Evolutionary conservation across 495 filamentous ascomycete species (phyloP), one percentile per base, ranked within the genome.

Genomic region (Xanthoparmelia taractica): DNA sequence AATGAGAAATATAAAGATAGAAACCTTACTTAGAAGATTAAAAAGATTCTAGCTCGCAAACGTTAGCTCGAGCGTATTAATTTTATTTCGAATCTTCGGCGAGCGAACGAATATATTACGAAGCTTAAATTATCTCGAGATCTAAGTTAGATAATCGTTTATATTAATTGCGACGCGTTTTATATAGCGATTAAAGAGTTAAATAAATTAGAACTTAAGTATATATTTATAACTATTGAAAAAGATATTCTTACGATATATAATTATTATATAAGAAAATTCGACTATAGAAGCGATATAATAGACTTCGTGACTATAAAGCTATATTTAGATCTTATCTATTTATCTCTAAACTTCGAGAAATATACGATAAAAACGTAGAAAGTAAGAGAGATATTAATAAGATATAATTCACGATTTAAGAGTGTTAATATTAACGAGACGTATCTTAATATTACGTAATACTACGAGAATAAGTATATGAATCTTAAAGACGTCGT

Each of bases 151-250:
- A 76, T 82, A 56, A 82, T 97, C 33, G 86, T 97, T 0, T 95
- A 99, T 72, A 80, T 99, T 36, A 95, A 99, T 74, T 99, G 94
- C 73, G 94, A 99, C 76, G 94, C 95, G 25, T 99, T 99, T 76
- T 99, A 92, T 70, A 93, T 94, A 0, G 90, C 92, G 1, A 94
- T 97, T 11, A 95, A 97, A 73, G 91, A 90, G 68, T 82, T 99
- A 29, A 91, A 96, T 71, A 80, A 88, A 8, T 94, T 95, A 0
- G 92, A 96, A 69, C 82, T 99, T 36, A 89, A 88, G 63, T 80
- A 91, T 58, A 80, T 96, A 1, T 95, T 95, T 1, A 96, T 99
- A 77, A 91, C 94, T 0, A 95, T 97, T 0, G 94, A 95, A 17
- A 86, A 87, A 64, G 93, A 93, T 12, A 92, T 99, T 0, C 77